Evolutionary conservation across 2,329 filamentous ascomycete species (phyloP).

Genomic region (Colletotrichum shisoi): DNA sequence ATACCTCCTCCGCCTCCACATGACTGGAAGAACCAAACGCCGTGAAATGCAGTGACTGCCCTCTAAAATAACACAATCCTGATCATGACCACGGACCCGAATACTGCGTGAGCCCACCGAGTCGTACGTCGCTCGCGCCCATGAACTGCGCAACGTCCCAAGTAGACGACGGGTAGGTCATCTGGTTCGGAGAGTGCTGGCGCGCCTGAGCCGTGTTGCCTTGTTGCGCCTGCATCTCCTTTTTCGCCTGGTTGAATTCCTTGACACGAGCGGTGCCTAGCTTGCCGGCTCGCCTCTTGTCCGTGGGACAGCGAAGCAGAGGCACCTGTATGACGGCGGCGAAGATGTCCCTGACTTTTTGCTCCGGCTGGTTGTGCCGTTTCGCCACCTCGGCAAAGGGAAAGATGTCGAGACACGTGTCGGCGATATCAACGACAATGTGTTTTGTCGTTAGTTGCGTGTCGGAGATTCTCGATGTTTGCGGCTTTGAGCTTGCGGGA

Average conservation of each 20-base stretch:
- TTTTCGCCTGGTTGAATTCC: conserved; percentile 55
- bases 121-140: conserved; percentile 31
- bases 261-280: conserved; percentile 53
- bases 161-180: conserved; percentile 23
- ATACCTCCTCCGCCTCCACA: conserved; percentile 5
- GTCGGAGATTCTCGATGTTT: conserved; percentile 34
- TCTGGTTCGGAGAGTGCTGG: conserved; percentile 19
- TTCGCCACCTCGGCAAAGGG: conserved; percentile 57
- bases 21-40: neutral
- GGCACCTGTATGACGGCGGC: conserved; percentile 59
- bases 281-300: conserved; percentile 53
- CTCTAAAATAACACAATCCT: neutral
- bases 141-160: conserved; percentile 38
- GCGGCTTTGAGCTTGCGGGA: neutral
- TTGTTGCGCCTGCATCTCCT: conserved; percentile 44
- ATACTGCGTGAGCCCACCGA: conserved; percentile 20
- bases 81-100: conserved; percentile 31
- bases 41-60: neutral
- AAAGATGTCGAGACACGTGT: conserved; percentile 57
- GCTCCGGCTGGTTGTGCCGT: conserved; percentile 53
- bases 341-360: conserved; percentile 58
- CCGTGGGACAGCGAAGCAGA: conserved; percentile 55
- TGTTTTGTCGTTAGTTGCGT: conserved; percentile 48
- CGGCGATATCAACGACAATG: conserved; percentile 59
- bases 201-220: conserved; percentile 3